Base-by-base conservation (phyloP, 2,329 filamentous ascomycete species). In the Arthrobotrys entomopaga region DNA sequence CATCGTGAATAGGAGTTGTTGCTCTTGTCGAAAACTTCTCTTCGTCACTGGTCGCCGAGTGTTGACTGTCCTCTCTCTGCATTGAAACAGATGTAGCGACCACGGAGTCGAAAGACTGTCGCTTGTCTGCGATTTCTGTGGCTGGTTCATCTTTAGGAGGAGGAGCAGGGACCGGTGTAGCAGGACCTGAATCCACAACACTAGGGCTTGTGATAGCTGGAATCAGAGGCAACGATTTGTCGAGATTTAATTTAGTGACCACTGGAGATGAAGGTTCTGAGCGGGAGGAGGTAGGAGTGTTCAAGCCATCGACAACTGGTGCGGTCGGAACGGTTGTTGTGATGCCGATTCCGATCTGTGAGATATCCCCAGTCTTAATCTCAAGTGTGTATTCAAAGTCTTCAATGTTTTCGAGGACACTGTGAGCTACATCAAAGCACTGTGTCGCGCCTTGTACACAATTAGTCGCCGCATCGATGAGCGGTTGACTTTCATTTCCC, bases 381-480 rank as follows among this genome's bases (percentile, higher is more conserved):
- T 56, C 7, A 7, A 66, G 42, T 0, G 63, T 64, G 22, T 93
- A 88, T 81, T 97, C 93, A 77, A 97, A 96, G 81, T 97, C 93
- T 19, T 93, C 93, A 76, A 95, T 92, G 74, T 90, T 87, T 82
- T 97, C 93, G 69, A 99, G 90, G 50, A 96, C 88, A 80, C 88
- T 86, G 79, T 92, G 92, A 10, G 93, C 90, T 82, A 93, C 94
- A 5, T 91, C 89, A 19, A 97, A 91, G 81, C 94, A 97, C 78
- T 97, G 93, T 46, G 94, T 94, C 50, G 93, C 93, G 20, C 92
- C 91, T 77, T 92, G 90, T 24, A 99, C 93, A 80, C 93, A 97
- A 72, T 88, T 89, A 5, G 93, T 97, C 7, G 93, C 93, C 19
- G 92, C 91, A 38, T 74, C 70, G 59, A 74, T 74, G 13, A 74